Percentiles rank a stretch among this genome's conserved stretches.
These are phyloP conservation scores for Sporothrix pallida DNA, from an alignment of 2,329 filamentous ascomycete species.

Conservation along the genomic window DNA sequence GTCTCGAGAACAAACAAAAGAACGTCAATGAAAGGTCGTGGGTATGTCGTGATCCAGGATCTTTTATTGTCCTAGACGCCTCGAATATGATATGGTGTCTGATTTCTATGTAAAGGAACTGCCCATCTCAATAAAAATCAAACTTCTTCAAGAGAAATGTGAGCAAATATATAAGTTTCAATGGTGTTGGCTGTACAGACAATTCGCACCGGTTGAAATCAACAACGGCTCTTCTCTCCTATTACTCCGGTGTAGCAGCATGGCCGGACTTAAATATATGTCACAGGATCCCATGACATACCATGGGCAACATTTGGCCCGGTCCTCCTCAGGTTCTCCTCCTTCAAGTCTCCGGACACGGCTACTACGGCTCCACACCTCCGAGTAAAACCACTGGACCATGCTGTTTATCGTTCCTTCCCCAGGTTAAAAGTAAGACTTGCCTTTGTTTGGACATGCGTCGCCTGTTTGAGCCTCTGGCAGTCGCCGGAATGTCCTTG, in stretches of 20 bases:
- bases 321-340: not conserved
- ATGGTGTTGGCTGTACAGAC: no score
- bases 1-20: not conserved
- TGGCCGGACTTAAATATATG: not conserved
- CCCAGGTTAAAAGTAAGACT: not conserved
- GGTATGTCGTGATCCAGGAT: not conserved
- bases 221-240: no score
- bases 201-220: no score
- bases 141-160: not conserved
- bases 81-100: no score
- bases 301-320: not conserved
- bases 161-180: no score
- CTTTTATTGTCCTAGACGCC: not conserved
- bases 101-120: no score
- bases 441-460: not conserved
- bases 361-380: slow-evolving; percentile 13
- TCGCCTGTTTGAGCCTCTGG: not conserved
- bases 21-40: not conserved
- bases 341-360: not conserved
- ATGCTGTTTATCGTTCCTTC: not conserved
- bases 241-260: no score
- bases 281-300: not conserved
- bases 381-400: not conserved
- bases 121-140: not conserved
- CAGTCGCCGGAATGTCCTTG: slow-evolving; percentile 7